Conservation (phyloP, 2,329 filamentous ascomycete genomes). For the Periconia sp. region DNA sequence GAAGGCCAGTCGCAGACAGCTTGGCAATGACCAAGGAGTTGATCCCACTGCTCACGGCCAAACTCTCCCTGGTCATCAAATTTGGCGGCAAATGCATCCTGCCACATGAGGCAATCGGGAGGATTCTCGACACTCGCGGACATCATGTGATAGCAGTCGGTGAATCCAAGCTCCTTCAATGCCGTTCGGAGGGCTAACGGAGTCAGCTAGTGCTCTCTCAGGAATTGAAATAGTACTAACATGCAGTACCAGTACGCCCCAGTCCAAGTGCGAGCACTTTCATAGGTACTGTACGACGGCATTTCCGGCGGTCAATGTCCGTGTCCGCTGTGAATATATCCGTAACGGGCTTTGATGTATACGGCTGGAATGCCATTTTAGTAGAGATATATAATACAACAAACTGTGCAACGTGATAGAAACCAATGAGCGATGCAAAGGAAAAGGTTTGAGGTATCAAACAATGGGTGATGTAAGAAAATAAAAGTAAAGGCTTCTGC, state of each 20-base stretch:
- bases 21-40: slow-evolving; percentile 68
- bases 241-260: slow-evolving; percentile 72
- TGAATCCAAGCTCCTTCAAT: slow-evolving; percentile 69
- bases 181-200: slow-evolving; percentile 67
- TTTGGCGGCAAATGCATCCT: slow-evolving; percentile 69
- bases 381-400: too few species aligned
- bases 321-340: slow-evolving; percentile 71
- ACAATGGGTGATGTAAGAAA: too few species aligned
- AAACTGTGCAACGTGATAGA: too few species aligned
- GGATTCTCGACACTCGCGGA: slow-evolving; percentile 72
- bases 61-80: slow-evolving; percentile 68
- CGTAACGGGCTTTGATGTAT: slow-evolving; percentile 58
- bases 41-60: slow-evolving; percentile 71
- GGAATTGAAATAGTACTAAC: slow-evolving; percentile 49
- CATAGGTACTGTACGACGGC: slow-evolving; percentile 71
- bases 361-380: too few species aligned
- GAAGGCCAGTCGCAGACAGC: slow-evolving; percentile 74
- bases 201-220: background rate
- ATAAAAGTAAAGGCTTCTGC: too few species aligned
- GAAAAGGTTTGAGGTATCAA: too few species aligned
- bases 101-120: slow-evolving; percentile 72
- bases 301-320: slow-evolving; percentile 70
- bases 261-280: slow-evolving; percentile 71
- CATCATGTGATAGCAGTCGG: slow-evolving; percentile 77
- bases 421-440: too few species aligned